Percentiles rank a stretch among this genome's conserved stretches.
These are phyloP conservation scores for Camellia lanceoleosa DNA, from an alignment of 148 eudicot genomes.

Conservation along the genomic window DNA sequence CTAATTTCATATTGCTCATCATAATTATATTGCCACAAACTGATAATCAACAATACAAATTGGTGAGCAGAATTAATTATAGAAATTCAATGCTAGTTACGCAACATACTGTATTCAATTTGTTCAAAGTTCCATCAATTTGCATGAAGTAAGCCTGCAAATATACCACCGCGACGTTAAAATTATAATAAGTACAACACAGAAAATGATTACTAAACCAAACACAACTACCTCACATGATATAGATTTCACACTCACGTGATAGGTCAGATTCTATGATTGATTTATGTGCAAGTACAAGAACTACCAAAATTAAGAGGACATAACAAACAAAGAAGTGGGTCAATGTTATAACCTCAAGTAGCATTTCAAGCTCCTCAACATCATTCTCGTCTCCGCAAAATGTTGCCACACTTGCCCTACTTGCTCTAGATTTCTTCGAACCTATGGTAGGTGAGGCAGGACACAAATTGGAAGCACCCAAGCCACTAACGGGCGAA, in stretches of 20 bases:
- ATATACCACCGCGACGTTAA: slow-evolving; percentile 17
- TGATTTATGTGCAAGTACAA: too few relatives aligned
- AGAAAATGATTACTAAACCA: too few relatives aligned
- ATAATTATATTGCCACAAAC: not conserved
- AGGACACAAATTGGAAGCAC: slow-evolving; percentile 36
- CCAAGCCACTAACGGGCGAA: slow-evolving; percentile 63
- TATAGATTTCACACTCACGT: too few relatives aligned
- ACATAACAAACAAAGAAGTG: not conserved
- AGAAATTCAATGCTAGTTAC: not conserved
- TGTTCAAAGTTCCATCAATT: slow-evolving; percentile 67
- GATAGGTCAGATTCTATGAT: too few relatives aligned
- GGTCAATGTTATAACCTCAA: slow-evolving; percentile 45
- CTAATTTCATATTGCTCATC: not conserved
- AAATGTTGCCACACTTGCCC: slow-evolving; percentile 54
- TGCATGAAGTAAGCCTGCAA: slow-evolving; percentile 82
- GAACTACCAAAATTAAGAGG: not conserved
- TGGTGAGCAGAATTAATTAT: not conserved
- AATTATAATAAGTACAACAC: too few relatives aligned
- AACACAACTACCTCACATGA: too few relatives aligned
- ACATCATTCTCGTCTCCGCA: slow-evolving; percentile 72
- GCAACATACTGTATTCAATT: slow-evolving; percentile 56
- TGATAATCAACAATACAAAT: not conserved
- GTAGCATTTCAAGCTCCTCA: slow-evolving; percentile 76
- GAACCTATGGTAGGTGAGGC: slow-evolving; percentile 62
- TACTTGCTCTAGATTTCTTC: slow-evolving; percentile 60